Conservation (phyloP, 441 rosid species). For the Rhodomyrtus psidioides region DNA sequence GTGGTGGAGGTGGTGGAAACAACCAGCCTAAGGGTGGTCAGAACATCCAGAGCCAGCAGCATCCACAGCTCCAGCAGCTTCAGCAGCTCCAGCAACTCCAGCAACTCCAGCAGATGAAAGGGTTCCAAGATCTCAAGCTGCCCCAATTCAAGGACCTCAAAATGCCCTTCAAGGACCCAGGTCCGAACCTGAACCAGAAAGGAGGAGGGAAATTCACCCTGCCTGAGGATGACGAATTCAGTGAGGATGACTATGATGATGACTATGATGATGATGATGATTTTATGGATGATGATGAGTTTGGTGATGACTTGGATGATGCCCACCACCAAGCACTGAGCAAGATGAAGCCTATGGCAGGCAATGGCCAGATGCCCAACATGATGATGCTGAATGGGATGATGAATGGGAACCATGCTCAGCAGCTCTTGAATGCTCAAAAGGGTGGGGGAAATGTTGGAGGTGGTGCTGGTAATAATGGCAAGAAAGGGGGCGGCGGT, state of each 20-base stretch:
- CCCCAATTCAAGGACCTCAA: conserved; percentile 10
- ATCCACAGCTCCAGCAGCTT: neutral
- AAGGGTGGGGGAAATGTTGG: neutral
- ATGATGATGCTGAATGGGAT: conserved; percentile 1
- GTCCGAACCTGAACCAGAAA: neutral
- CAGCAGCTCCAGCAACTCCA: too few relatives aligned
- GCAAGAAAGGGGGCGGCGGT: neutral
- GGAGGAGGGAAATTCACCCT: neutral
- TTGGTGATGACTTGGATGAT: neutral
- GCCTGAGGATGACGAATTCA: neutral
- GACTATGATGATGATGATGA: neutral
- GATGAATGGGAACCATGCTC: neutral
- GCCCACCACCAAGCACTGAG: neutral
- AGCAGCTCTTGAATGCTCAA: neutral
- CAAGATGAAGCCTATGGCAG: neutral
- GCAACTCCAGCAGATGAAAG: conserved; percentile 13
- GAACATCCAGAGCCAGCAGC: neutral
- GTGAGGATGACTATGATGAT: neutral
- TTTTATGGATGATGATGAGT: neutral
- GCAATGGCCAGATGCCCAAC: neutral
- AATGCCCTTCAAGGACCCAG: neutral
- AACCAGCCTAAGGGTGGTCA: neutral
- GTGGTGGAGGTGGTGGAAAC: too few relatives aligned
- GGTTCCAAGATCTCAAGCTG: conserved; percentile 4
- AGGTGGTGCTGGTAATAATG: neutral